Conservation (phyloP, 1,284 basidiomycete genomes). For the Ceratobasidium sp. region DNA sequence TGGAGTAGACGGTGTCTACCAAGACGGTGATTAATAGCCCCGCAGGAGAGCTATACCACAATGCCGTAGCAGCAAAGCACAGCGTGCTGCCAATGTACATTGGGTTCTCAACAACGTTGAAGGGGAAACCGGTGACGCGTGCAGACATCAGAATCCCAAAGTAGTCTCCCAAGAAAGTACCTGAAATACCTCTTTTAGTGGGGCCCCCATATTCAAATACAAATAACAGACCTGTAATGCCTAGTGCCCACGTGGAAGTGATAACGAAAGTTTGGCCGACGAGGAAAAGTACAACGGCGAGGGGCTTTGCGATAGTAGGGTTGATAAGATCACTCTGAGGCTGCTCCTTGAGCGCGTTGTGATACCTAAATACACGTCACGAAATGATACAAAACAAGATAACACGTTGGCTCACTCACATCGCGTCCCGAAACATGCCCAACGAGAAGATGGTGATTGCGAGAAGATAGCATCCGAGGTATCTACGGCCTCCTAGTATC, state of each 20-base stretch:
- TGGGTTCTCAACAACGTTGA: conserved; percentile 92
- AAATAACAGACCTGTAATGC: conserved; percentile 78
- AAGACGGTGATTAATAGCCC: conserved; percentile 81
- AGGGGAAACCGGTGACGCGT: conserved; percentile 89
- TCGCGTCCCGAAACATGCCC: conserved; percentile 85
- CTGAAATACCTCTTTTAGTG: conserved; percentile 46
- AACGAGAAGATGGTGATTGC: conserved; percentile 90
- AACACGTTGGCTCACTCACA: conserved; percentile 68
- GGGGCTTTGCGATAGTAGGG: conserved; percentile 58
- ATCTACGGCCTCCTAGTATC: conserved; percentile 78
- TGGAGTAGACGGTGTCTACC: conserved; percentile 84
- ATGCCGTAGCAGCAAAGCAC: conserved; percentile 84
- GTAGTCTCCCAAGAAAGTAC: conserved; percentile 95
- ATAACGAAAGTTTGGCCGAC: conserved; percentile 86
- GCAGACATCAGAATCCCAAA: conserved; percentile 97
- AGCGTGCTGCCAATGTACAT: conserved; percentile 96
- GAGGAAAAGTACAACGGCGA: conserved; percentile 78
- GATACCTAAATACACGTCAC: conserved; percentile 66
- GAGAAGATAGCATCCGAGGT: conserved; percentile 89
- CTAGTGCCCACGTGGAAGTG: conserved; percentile 91
- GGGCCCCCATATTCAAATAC: conserved; percentile 30
- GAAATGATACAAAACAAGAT: conserved; percentile 23
- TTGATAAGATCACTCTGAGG: conserved; percentile 63
- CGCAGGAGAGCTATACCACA: conserved; percentile 88
- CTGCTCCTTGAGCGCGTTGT: conserved; percentile 78